Evolutionary conservation across 2,329 filamentous ascomycete species (phyloP).

Genomic region (Akanthomyces lecanii): DNA sequence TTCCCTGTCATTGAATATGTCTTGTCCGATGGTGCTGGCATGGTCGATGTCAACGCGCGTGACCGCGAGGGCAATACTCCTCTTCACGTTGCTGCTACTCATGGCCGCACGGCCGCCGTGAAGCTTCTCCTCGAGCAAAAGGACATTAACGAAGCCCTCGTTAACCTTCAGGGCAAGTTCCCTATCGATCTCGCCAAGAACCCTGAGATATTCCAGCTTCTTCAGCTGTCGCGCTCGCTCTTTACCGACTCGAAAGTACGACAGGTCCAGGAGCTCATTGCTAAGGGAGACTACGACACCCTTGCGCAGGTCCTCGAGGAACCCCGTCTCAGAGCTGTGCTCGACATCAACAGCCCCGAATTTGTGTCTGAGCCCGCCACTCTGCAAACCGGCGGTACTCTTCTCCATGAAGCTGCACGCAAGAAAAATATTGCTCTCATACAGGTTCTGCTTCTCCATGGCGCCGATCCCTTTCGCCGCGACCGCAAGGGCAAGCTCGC

Average conservation of each 20-base stretch:
- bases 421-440: conserved; percentile 84
- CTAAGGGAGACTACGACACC: conserved; percentile 66
- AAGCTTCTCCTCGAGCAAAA: conserved; percentile 77
- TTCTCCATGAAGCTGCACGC: conserved; percentile 85
- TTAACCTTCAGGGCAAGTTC: conserved; percentile 79
- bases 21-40: conserved; percentile 65
- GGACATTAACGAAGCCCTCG: conserved; percentile 80
- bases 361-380: conserved; percentile 77
- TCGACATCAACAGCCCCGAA: conserved; percentile 91
- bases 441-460: conserved; percentile 84
- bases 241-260: conserved; percentile 84
- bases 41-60: conserved; percentile 79
- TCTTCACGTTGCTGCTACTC: conserved; percentile 78
- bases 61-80: conserved; percentile 95
- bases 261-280: conserved; percentile 76
- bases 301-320: conserved; percentile 81
- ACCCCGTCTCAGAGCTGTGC: conserved; percentile 73
- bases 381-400: conserved; percentile 77
- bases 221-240: conserved; percentile 84
- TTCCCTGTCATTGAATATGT: conserved; percentile 90
- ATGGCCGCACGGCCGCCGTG: conserved; percentile 77
- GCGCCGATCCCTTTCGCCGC: conserved; percentile 90
- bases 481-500: conserved; percentile 94
- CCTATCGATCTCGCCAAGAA: conserved; percentile 86
- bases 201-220: conserved; percentile 90